Evolutionary conservation across 1,139 yeast genomes (phyloP).

Genomic region (Candida labiduridarum): DNA sequence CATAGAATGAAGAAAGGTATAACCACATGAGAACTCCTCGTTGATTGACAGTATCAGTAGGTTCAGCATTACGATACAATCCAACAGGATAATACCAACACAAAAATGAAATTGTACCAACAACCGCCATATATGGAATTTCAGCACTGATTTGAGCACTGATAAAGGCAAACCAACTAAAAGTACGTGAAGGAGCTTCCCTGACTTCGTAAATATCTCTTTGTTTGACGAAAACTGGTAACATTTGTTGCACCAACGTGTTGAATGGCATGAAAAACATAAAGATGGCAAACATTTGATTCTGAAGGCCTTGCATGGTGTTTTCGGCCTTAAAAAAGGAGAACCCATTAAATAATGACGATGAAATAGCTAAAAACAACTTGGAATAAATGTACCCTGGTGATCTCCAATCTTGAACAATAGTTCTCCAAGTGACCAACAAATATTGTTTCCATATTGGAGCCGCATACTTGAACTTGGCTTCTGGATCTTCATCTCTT

Average conservation of each 20-base stretch:
- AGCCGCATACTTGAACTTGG: constrained; percentile 25
- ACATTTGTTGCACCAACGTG: constrained; percentile 55
- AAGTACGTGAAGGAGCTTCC: constrained; percentile 34
- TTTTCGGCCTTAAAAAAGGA: constrained; percentile 36
- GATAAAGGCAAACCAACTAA: constrained; percentile 37
- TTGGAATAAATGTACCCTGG: constrained; percentile 42
- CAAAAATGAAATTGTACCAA: constrained; percentile 67
- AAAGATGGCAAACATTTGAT: constrained; percentile 55
- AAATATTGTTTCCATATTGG: constrained; percentile 25
- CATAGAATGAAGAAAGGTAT: constrained; percentile 37
- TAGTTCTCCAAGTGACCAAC: constrained; percentile 26
- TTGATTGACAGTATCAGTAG: constrained; percentile 23
- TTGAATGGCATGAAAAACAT: constrained; percentile 50
- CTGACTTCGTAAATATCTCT: constrained; percentile 38
- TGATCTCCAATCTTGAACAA: constrained; percentile 46
- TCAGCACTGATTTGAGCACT: constrained; percentile 69
- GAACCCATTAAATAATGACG: constrained; percentile 51
- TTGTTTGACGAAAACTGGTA: constrained; percentile 32
- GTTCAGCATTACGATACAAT: constrained; percentile 54
- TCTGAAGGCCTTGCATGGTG: constrained; percentile 42
- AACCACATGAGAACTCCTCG: constrained; percentile 50
- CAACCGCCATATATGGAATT: constrained; percentile 69
- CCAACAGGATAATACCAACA: constrained; percentile 86
- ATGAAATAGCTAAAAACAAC: constrained; percentile 31
- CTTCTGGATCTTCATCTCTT: constrained; percentile 22